Conservation (phyloP, 1,284 basidiomycete genomes). For the Cryptococcus sp. region DNA sequence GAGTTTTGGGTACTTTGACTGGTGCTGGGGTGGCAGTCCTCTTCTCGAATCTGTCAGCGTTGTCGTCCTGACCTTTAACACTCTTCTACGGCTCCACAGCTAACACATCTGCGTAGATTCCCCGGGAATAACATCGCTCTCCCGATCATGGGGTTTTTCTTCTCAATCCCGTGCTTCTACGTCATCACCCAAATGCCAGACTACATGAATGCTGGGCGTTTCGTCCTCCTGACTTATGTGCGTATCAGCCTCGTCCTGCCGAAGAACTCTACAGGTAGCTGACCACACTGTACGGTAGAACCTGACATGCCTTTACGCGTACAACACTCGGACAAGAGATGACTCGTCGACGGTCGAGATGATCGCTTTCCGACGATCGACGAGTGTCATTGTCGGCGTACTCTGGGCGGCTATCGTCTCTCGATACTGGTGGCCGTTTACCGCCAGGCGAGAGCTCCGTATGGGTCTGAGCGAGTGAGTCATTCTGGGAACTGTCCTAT, state of each 20-base stretch:
- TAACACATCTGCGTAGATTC: conserved; percentile 51
- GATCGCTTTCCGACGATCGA: conserved; percentile 71
- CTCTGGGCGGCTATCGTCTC: conserved; percentile 85
- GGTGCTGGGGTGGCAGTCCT: conserved; percentile 73
- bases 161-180: conserved; percentile 91
- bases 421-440: conserved; percentile 90
- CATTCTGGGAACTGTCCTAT: background rate
- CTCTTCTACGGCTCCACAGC: background rate
- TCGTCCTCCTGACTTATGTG: conserved; percentile 68
- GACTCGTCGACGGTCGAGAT: conserved; percentile 59
- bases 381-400: conserved; percentile 81
- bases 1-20: conserved; percentile 76
- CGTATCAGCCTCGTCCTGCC: background rate
- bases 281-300: conserved; percentile 61
- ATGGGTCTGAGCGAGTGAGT: conserved; percentile 79
- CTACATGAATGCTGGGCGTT: conserved; percentile 75
- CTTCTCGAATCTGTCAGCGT: conserved; percentile 59
- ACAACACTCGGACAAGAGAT: conserved; percentile 66
- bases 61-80: background rate
- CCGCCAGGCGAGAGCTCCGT: conserved; percentile 81
- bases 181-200: conserved; percentile 71
- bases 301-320: conserved; percentile 84
- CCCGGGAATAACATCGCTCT: conserved; percentile 71
- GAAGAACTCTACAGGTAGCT: conserved; percentile 1
- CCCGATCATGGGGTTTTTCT: conserved; percentile 80